phyloP scores from a whole-genome alignment of 305 asterid species.

The Rubia occidens region DNA sequence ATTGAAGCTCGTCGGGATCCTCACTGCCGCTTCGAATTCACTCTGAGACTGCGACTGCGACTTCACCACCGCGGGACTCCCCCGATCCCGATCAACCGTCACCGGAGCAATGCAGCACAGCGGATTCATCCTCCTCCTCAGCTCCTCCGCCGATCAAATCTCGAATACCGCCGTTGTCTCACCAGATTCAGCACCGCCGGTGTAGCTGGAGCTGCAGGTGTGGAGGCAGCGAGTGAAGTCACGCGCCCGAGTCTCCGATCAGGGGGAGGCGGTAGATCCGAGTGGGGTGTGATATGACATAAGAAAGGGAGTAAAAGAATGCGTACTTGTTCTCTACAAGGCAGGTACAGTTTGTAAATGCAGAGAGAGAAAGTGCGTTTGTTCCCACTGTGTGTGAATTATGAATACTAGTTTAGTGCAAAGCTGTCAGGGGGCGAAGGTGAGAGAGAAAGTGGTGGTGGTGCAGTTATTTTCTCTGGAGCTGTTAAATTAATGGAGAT shows the following conservation, averaged over 20 bases:
- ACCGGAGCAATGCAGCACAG: conserved; percentile 99
- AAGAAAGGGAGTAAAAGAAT: conserved; percentile 16
- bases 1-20: conserved; percentile 27
- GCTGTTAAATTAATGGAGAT: conserved; percentile 9
- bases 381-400: neutral
- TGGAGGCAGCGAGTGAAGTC: conserved; percentile 10
- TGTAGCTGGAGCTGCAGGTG: neutral
- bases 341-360: conserved; percentile 4
- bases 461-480: neutral
- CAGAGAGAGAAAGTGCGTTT: neutral
- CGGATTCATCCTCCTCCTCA: conserved; percentile 57
- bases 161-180: conserved; percentile 18
- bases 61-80: conserved; percentile 46
- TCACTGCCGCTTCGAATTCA: conserved; percentile 43
- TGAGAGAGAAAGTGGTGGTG: conserved; percentile 18
- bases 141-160: conserved; percentile 22
- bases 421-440: conserved; percentile 17
- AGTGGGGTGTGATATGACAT: conserved; percentile 33
- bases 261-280: conserved; percentile 21
- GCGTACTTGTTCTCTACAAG: neutral
- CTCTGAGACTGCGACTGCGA: conserved; percentile 54
- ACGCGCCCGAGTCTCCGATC: conserved; percentile 53
- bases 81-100: conserved; percentile 77
- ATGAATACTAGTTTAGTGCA: neutral
- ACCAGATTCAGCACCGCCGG: neutral